Evolutionary conservation across 495 filamentous ascomycete genomes (phyloP).

Genomic region (Tuber melanosporum): DNA sequence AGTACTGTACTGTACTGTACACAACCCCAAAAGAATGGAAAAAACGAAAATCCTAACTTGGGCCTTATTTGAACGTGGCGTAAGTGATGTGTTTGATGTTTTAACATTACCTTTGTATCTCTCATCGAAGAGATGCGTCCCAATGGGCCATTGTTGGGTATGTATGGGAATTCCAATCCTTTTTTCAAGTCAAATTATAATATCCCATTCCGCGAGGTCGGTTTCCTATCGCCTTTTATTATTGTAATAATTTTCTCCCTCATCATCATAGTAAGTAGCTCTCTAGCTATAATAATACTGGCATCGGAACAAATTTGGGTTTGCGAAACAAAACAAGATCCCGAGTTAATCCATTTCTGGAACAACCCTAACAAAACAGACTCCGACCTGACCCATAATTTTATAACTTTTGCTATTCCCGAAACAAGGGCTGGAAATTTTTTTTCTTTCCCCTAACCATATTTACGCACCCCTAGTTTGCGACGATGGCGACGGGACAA

Average conservation of each 20-base stretch:
- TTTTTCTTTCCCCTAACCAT: background rate
- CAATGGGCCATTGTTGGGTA: background rate
- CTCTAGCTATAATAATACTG: background rate
- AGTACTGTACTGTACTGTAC: too few relatives aligned
- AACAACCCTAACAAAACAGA: background rate
- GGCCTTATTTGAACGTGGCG: background rate
- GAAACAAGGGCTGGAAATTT: background rate
- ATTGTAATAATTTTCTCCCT: background rate
- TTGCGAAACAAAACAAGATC: background rate
- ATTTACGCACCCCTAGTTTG: background rate
- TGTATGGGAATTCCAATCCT: background rate
- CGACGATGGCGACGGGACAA: background rate
- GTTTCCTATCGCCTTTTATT: background rate
- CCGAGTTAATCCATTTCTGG: background rate
- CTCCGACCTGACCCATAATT: background rate
- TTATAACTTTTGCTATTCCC: background rate
- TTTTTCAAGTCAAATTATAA: background rate
- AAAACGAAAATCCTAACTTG: background rate
- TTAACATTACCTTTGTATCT: background rate
- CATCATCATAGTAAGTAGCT: background rate
- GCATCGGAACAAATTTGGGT: background rate
- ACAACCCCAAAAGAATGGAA: background rate
- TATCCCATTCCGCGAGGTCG: background rate
- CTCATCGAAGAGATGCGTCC: background rate
- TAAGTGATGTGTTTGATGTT: background rate